phyloP scores from a whole-genome alignment of 2,329 filamentous ascomycete species.

The Venturia carpophila region DNA sequence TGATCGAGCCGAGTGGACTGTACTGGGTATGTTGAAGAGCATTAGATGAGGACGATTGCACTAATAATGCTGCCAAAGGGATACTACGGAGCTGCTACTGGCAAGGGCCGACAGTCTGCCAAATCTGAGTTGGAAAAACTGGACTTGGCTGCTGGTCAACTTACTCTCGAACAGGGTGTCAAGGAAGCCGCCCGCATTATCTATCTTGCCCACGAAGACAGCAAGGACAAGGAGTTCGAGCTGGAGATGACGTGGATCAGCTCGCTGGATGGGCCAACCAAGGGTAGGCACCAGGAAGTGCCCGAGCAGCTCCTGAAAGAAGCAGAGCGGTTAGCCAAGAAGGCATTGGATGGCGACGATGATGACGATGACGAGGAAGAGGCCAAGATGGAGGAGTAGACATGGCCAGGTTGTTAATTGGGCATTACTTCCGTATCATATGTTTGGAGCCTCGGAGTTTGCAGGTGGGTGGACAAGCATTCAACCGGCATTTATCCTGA shows the following conservation, averaged over 20 bases:
- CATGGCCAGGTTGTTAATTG: slow-evolving; percentile 15
- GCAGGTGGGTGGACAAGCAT: not conserved
- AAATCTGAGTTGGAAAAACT: slow-evolving; percentile 99
- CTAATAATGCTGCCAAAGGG: slow-evolving; percentile 43
- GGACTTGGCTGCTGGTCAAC: slow-evolving; percentile 67
- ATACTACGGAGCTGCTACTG: slow-evolving; percentile 95
- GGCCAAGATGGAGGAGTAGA: slow-evolving; percentile 74
- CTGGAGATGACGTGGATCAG: slow-evolving; percentile 99
- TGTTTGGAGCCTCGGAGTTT: slow-evolving; percentile 8
- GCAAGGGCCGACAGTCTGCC: slow-evolving; percentile 91
- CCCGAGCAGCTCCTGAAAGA: slow-evolving; percentile 85
- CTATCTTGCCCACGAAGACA: slow-evolving; percentile 95
- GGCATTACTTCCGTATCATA: not conserved
- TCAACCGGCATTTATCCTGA: not conserved
- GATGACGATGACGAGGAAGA: slow-evolving; percentile 70
- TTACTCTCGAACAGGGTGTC: slow-evolving; percentile 78
- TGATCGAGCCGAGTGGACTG: slow-evolving; percentile 94
- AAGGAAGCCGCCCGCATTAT: slow-evolving; percentile 97
- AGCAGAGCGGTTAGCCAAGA: slow-evolving; percentile 87
- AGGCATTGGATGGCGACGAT: slow-evolving; percentile 78
- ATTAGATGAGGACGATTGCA: not conserved
- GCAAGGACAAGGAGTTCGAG: slow-evolving; percentile 99
- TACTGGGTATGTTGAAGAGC: slow-evolving; percentile 62
- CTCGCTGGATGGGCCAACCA: slow-evolving; percentile 72
- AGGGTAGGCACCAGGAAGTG: slow-evolving; percentile 87